Evolutionary conservation across 2,329 filamentous ascomycete species (phyloP), one percentile per base, ranked within the genome.

Genomic region (Cercospora citrullina): DNA sequence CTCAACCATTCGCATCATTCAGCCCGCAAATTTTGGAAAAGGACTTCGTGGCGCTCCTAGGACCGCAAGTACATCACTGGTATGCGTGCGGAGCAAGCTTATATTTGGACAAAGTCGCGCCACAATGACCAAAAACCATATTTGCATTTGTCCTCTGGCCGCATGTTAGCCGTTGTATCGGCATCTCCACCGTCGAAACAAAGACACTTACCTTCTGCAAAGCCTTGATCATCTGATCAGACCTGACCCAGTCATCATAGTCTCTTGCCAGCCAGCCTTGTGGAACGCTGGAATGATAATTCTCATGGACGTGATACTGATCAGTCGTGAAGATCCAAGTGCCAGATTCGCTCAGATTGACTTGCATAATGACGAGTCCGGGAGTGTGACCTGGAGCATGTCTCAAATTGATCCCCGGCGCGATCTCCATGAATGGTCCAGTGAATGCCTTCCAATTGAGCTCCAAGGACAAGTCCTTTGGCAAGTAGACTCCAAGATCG

Each of bases 241-340:
- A 71, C 21, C 55, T 62, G 6, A 79, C 69, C 79, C 79, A 79
- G 23, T 69, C 74, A 53, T 78, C 76, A 68, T 80, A 76, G 66
- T 80, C 78, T 36, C 78, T 73, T 36, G 76, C 77, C 63, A 80
- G 64, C 79, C 79, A 80, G 0, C 79, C 78, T 64, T 80, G 78
- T 23, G 79, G 78, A 39, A 77, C 72, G 55, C 71, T 72, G n/a
- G 75, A 68, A 33, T 76, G 69, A 39, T 68, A 79, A 31, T 80
- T 80, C 72, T 80, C 78, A 61, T 71, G 72, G 2, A 80, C 78
- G 63, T 80, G 78, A 62, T 80, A 79, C 72, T 77, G 76, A 71
- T 80, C 78, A 21, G 77, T 77, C 14, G 78, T 79, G 69, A 79
- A 78, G 53, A 80, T 75, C 51, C 62, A 59, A 2, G 77, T 78